A percentile compares a stretch with the other conserved stretches of the same genome.
phyloP scores from a whole-genome alignment of 225 moss, liverwort and hornwort species.

The Bryum argenteum region DNA sequence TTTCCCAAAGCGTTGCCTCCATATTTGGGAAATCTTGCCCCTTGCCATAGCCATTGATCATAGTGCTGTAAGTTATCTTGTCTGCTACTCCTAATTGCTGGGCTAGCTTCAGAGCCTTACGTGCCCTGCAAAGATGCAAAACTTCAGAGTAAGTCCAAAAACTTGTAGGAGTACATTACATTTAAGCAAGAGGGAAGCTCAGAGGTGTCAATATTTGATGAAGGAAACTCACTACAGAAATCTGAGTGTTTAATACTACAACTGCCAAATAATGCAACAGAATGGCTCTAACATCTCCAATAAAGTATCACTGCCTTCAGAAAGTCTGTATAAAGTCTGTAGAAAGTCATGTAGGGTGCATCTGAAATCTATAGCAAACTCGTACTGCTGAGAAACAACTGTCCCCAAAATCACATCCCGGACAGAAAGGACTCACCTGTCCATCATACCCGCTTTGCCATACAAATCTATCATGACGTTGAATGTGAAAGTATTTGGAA shows the following conservation, averaged over 20 bases:
- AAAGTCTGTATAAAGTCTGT: too few species aligned
- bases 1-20: slow-evolving; percentile 83
- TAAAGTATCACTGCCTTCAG: not conserved
- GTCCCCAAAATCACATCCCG: not conserved
- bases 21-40: slow-evolving; percentile 74
- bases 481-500: slow-evolving; percentile 67
- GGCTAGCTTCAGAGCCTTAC: slow-evolving; percentile 59
- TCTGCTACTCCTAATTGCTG: slow-evolving; percentile 72
- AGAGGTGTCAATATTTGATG: not conserved
- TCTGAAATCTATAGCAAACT: not conserved
- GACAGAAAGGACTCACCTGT: not conserved
- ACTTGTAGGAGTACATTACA: slow-evolving; percentile 1
- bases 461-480: slow-evolving; percentile 87
- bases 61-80: slow-evolving; percentile 74
- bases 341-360: not conserved
- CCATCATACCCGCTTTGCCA: slow-evolving; percentile 69
- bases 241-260: not conserved
- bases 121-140: slow-evolving; percentile 42
- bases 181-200: not conserved
- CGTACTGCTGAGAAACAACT: not conserved
- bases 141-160: not conserved
- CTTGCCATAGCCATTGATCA: slow-evolving; percentile 79
- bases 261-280: not conserved
- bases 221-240: not conserved
- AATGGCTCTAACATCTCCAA: slow-evolving; percentile 4